A percentile compares a stretch with the other conserved stretches of the same genome.
Evolutionary conservation across 495 filamentous ascomycete species (phyloP).

Genomic region (Aspergillus sclerotioniger): DNA sequence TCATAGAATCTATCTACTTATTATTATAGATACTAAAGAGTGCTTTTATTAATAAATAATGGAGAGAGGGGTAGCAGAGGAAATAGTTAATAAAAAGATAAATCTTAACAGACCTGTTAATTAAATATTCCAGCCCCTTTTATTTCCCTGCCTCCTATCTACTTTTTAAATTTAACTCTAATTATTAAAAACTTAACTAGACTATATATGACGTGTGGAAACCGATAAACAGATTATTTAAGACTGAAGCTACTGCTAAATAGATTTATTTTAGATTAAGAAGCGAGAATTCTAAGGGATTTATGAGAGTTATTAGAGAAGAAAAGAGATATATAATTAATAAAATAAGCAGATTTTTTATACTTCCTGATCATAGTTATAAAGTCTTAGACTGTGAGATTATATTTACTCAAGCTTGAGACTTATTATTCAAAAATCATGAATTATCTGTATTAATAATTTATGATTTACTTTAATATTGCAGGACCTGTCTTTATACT

Average conservation of each 20-base stretch:
- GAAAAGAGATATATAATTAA: neutral
- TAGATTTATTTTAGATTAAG: conserved; percentile 3
- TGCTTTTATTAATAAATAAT: neutral
- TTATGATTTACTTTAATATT: conserved; percentile 2
- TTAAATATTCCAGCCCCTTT: neutral
- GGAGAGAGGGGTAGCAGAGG: conserved; percentile 5
- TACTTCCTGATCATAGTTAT: conserved; percentile 1
- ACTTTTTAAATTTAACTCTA: conserved; percentile 1
- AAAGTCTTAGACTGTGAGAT: conserved; percentile 3
- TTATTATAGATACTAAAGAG: neutral
- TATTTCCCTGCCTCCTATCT: neutral
- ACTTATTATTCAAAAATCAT: conserved; percentile 4
- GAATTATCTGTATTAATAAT: neutral
- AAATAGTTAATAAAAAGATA: conserved; percentile 1
- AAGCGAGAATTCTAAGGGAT: conserved; percentile 1
- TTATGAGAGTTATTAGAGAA: conserved; percentile 1
- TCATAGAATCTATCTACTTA: conserved; percentile 1
- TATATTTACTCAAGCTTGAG: conserved; percentile 4
- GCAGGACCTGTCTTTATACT: conserved; percentile 3
- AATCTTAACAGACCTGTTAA: conserved; percentile 2
- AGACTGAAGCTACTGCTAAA: conserved; percentile 2
- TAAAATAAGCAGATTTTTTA: conserved; percentile 3
- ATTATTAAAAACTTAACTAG: conserved; percentile 1
- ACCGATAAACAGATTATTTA: conserved; percentile 1
- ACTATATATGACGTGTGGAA: conserved; percentile 7